These are phyloP conservation scores for Barnettozyma sucrosica DNA, from an alignment of 805 yeast genomes.

Conservation along the genomic window DNA sequence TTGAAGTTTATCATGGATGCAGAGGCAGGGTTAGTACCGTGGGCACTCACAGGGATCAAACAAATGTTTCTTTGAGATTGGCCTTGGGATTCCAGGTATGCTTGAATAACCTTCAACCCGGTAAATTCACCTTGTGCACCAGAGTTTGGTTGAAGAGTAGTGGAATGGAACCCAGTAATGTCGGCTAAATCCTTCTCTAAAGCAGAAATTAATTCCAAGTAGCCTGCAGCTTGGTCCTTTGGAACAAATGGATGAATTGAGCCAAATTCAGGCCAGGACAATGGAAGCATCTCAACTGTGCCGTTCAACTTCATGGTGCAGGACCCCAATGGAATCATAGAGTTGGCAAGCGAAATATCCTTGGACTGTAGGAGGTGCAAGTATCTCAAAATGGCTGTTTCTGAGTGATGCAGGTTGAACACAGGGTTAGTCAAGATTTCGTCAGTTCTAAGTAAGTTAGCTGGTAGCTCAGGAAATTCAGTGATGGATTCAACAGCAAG, in stretches of 20 bases:
- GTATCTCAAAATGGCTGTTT: conserved; percentile 91
- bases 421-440: conserved; percentile 63
- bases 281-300: conserved; percentile 90
- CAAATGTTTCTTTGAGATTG: conserved; percentile 76
- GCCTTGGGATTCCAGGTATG: conserved; percentile 67
- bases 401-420: conserved; percentile 85
- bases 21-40: conserved; percentile 98
- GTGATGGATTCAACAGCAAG: conserved; percentile 20
- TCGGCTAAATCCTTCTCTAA: conserved; percentile 81
- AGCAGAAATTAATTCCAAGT: conserved; percentile 65
- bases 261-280: conserved; percentile 91
- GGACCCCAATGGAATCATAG: conserved; percentile 96
- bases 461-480: conserved; percentile 46
- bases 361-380: conserved; percentile 76
- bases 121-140: conserved; percentile 99
- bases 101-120: conserved; percentile 80
- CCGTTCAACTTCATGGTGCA: conserved; percentile 98
- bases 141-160: conserved; percentile 92
- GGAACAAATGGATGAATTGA: conserved; percentile 93
- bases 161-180: conserved; percentile 88
- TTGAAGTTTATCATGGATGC: conserved; percentile 96
- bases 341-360: conserved; percentile 88
- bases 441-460: conserved; percentile 48
- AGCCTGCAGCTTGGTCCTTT: conserved; percentile 81
- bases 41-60: conserved; percentile 94